Conservation (phyloP, 2,329 filamentous ascomycete species). For the Xylariaceae sp. region DNA sequence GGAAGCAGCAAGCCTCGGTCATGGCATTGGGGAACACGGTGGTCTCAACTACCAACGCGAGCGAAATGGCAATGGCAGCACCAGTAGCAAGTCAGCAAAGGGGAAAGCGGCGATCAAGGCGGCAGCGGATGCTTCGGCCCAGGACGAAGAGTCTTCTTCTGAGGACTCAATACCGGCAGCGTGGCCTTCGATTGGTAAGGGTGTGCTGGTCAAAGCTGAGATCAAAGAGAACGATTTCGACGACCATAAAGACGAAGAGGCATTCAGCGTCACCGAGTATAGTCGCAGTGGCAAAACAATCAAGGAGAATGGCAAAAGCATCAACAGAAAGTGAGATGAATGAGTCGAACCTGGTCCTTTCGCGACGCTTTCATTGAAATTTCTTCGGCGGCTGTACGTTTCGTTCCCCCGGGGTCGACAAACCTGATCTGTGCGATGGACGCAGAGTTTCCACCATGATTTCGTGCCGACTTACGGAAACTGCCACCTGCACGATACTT, state of each 20-base stretch:
- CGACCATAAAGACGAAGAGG: slow-evolving; percentile 28
- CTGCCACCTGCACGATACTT: no score
- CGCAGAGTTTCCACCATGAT: no score
- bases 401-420: no score
- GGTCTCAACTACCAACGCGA: neutral
- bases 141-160: slow-evolving; percentile 20
- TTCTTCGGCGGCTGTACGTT: no score
- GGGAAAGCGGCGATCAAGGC: slow-evolving; percentile 1
- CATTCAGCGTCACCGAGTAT: slow-evolving; percentile 32
- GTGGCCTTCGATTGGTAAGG: slow-evolving; percentile 28
- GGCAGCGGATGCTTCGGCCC: slow-evolving; percentile 9
- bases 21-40: neutral
- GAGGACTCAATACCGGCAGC: slow-evolving; percentile 25
- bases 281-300: slow-evolving; percentile 26
- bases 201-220: slow-evolving; percentile 22
- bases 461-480: no score
- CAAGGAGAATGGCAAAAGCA: slow-evolving; percentile 26
- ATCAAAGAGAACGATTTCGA: slow-evolving; percentile 25
- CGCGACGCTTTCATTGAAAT: no score
- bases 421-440: no score
- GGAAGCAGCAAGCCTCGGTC: no score
- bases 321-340: slow-evolving; percentile 6
- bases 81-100: slow-evolving; percentile 11
- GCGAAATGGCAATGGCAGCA: neutral
- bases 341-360: no score